Evolutionary conservation across 805 yeast species (phyloP).

Genomic region (Torulaspora maleeae): DNA sequence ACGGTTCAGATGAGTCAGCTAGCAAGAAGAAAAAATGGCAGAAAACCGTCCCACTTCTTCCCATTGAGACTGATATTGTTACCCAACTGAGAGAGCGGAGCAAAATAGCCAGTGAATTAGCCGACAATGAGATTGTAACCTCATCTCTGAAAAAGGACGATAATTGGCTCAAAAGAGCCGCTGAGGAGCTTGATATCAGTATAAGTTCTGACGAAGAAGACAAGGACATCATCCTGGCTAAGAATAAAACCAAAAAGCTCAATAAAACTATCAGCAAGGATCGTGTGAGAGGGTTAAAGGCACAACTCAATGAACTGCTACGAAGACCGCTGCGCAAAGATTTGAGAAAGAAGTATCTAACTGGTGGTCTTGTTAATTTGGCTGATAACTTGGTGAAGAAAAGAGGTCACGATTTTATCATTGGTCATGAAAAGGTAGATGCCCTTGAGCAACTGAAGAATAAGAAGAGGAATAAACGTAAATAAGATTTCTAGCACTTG

Average conservation of each 20-base stretch:
- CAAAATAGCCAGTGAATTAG: conserved; percentile 62
- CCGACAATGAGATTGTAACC: conserved; percentile 61
- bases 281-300: conserved; percentile 44
- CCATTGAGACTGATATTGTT: conserved; percentile 71
- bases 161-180: conserved; percentile 83
- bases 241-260: conserved; percentile 54
- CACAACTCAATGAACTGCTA: conserved; percentile 51
- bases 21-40: conserved; percentile 41
- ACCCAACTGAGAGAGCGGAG: conserved; percentile 67
- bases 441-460: conserved; percentile 61
- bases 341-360: conserved; percentile 65
- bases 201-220: conserved; percentile 63
- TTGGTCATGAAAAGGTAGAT: conserved; percentile 63
- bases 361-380: conserved; percentile 71
- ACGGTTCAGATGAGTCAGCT: conserved; percentile 13
- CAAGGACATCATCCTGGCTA: conserved; percentile 44
- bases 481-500: not conserved
- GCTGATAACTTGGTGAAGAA: conserved; percentile 74
- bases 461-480: conserved; percentile 17
- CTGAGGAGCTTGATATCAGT: conserved; percentile 86
- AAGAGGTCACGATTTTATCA: conserved; percentile 57
- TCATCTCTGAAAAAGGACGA: conserved; percentile 63
- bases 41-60: conserved; percentile 61
- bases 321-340: conserved; percentile 54
- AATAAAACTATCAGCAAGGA: conserved; percentile 50